A percentile compares a stretch with the other conserved stretches of the same genome.
phyloP scores from a whole-genome alignment of 2,329 filamentous ascomycete species.

The Colletotrichum liaoningense region DNA sequence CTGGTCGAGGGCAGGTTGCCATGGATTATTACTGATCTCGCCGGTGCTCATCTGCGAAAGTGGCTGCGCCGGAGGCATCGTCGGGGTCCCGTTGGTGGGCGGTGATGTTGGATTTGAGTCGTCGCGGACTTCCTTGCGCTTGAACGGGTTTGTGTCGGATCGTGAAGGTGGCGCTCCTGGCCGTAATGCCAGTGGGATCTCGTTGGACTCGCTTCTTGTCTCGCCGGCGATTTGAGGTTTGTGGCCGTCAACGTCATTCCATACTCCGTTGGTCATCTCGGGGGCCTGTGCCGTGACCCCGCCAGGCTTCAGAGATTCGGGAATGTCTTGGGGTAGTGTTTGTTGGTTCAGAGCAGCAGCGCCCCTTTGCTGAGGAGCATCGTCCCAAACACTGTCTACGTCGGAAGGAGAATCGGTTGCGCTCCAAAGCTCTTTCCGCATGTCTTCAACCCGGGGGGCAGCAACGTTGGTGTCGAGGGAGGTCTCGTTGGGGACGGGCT shows the following conservation, averaged over 20 bases:
- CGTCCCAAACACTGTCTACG: conserved; percentile 40
- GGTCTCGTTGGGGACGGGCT: conserved; percentile 47
- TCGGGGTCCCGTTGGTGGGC: conserved; percentile 32
- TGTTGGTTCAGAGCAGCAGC: conserved; percentile 14
- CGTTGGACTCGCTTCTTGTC: conserved; percentile 23
- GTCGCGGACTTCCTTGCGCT: conserved; percentile 56
- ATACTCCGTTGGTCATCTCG: conserved; percentile 45
- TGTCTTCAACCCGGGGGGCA: conserved; percentile 41
- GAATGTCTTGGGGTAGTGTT: conserved; percentile 38
- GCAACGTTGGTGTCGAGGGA: conserved; percentile 40
- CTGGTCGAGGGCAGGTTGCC: conserved; percentile 50
- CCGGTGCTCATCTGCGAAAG: conserved; percentile 56
- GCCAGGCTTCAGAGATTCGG: conserved; percentile 48
- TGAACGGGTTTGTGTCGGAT: conserved; percentile 64
- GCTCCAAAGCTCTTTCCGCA: conserved; percentile 46
- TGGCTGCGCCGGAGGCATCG: conserved; percentile 44
- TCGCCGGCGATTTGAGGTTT: conserved; percentile 21
- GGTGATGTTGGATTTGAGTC: conserved; percentile 26
- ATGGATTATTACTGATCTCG: conserved; percentile 57
- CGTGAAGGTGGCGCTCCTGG: conserved; percentile 40
- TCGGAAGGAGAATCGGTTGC: conserved; percentile 46
- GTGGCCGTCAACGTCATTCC: conserved; percentile 42
- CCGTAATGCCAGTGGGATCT: conserved; percentile 46
- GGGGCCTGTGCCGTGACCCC: conserved; percentile 36
- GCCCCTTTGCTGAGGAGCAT: conserved; percentile 36